Percentiles rank a stretch among this genome's conserved stretches.
Conservation (phyloP, 176 grass and related monocot genomes). For the Stipa capillata region DNA sequence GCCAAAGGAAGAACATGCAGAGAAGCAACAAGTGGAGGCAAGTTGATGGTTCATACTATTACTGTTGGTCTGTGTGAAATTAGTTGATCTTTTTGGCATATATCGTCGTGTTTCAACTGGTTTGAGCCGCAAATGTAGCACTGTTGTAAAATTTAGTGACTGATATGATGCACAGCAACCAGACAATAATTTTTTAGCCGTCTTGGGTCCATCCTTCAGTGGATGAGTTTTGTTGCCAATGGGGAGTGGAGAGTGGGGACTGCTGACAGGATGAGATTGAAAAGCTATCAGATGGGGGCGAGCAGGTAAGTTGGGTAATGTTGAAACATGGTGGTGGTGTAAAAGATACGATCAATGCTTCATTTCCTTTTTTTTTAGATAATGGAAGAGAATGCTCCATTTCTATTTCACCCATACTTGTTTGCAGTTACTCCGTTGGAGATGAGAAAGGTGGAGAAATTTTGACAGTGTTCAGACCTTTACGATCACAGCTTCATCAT, state of each 20-base stretch:
- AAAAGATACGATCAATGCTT: conserved; percentile 1
- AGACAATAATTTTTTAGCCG: not conserved
- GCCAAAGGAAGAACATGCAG: conserved; percentile 26
- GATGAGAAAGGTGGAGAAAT: not conserved
- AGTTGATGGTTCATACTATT: not conserved
- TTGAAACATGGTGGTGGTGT: not conserved
- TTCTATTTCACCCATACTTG: conserved; percentile 4
- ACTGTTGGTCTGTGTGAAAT: conserved; percentile 31
- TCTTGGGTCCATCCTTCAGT: conserved; percentile 20
- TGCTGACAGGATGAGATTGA: not conserved
- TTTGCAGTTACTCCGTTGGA: not conserved
- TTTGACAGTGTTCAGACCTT: not conserved
- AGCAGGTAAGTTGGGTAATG: not conserved
- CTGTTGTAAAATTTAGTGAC: conserved; percentile 51
- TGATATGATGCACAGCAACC: conserved; percentile 24
- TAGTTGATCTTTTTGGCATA: conserved; percentile 12
- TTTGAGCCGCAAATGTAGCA: conserved; percentile 24
- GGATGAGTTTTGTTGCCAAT: conserved; percentile 34
- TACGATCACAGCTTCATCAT: not conserved
- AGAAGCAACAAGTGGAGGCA: conserved; percentile 22
- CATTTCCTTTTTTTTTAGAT: too few species aligned
- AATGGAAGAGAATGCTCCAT: too few species aligned
- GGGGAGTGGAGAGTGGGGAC: conserved; percentile 8
- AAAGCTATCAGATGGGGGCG: not conserved
- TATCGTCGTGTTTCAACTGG: conserved; percentile 23